Conservation (phyloP, 2,329 filamentous ascomycete species). For the Fusarium subtropicale region DNA sequence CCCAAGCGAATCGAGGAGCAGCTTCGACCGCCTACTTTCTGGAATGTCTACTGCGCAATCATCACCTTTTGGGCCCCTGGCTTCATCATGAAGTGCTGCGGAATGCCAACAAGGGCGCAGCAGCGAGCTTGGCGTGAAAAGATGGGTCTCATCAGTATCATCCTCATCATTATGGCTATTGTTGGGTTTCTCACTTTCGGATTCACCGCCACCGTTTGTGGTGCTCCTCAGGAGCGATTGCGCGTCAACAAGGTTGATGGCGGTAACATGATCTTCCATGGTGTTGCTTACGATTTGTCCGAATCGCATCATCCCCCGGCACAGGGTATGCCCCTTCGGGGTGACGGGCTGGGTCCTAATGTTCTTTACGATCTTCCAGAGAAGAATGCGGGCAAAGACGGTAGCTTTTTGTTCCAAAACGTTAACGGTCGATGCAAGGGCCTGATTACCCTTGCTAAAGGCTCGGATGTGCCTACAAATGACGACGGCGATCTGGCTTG, state of each 20-base stretch:
- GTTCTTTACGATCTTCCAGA: conserved; percentile 87
- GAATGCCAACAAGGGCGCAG: conserved; percentile 85
- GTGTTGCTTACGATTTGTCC: conserved; percentile 86
- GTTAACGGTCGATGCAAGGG: conserved; percentile 97
- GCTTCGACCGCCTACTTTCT: conserved; percentile 83
- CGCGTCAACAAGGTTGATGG: conserved; percentile 82
- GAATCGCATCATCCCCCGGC: conserved; percentile 82
- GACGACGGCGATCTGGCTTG: conserved; percentile 80
- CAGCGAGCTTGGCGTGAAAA: conserved; percentile 97
- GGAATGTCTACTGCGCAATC: conserved; percentile 95
- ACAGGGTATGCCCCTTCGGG: conserved; percentile 73
- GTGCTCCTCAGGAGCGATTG: conserved; percentile 75
- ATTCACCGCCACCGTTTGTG: conserved; percentile 90
- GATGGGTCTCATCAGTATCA: conserved; percentile 95
- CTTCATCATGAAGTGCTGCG: conserved; percentile 85
- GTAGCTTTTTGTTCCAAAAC: conserved; percentile 97
- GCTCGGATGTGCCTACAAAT: conserved; percentile 85
- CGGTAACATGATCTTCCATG: conserved; percentile 97
- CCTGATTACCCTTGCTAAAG: conserved; percentile 77
- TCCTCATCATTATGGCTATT: conserved; percentile 84
- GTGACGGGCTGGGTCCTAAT: conserved; percentile 70
- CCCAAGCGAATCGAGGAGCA: conserved; percentile 69
- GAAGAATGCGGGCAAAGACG: conserved; percentile 88
- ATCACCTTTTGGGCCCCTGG: conserved; percentile 96
- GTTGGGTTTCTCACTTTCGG: conserved; percentile 98